These are phyloP conservation scores for Lavandula angustifolia DNA, from an alignment of 257 asterid species.

Conservation along the genomic window DNA sequence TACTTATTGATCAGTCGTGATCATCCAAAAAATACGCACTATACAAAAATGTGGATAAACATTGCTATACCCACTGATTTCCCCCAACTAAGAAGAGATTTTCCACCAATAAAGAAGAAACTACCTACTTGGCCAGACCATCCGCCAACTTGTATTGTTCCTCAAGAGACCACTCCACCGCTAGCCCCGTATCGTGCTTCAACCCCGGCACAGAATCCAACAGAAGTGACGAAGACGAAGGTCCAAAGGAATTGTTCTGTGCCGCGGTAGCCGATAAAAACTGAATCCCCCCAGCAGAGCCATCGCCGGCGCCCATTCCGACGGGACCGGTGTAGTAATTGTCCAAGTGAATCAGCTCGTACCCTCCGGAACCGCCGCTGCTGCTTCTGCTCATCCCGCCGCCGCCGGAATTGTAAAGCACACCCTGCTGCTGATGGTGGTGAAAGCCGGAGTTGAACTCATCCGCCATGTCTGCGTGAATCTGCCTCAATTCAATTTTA, in stretches of 20 bases:
- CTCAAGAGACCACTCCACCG: conserved; percentile 81
- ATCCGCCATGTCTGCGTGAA: conserved; percentile 52
- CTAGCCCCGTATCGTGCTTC: conserved; percentile 49
- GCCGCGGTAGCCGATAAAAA: conserved; percentile 45
- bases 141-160: conserved; percentile 79
- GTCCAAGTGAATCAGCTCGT: conserved; percentile 45
- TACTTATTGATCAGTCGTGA: background rate
- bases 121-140: conserved; percentile 84
- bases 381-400: too few species aligned
- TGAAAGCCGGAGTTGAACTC: conserved; percentile 63
- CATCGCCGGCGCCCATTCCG: conserved; percentile 31
- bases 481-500: background rate
- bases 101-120: conserved; percentile 40
- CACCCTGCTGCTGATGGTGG: conserved; percentile 40
- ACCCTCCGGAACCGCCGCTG: background rate
- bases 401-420: conserved; percentile 47
- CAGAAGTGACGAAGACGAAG: too few species aligned
- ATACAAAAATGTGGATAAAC: background rate
- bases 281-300: conserved; percentile 36
- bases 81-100: background rate
- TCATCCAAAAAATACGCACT: background rate
- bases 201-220: too few species aligned
- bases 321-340: conserved; percentile 45
- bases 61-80: background rate
- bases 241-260: conserved; percentile 34